Base-by-base conservation (phyloP, 345 rosid genomes). In the Luvunga scandens region DNA sequence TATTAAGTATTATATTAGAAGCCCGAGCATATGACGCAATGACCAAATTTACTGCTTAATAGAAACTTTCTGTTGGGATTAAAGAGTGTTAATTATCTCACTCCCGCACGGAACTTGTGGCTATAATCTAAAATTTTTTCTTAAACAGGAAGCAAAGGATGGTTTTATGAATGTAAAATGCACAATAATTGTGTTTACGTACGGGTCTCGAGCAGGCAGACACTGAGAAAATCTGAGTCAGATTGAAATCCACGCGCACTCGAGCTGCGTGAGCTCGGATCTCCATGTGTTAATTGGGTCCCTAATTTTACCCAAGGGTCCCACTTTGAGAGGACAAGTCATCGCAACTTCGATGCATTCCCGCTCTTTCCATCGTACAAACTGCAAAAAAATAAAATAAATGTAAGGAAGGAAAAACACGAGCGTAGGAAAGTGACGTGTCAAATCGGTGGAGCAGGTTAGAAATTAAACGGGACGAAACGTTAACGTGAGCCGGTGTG, bases 271-370 rank as follows among this genome's bases (percentile, higher is more conserved):
- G 80, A 19, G 65, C 72, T 10, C 66, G 21, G 6, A 13, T 55
- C 34, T 45, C 45, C 0, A 72, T 24, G 56, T 18, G 0, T 0
- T 12, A 1, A 2, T 36, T 65, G 50, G 50, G 50, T 45, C 50
- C 50, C 50, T 12, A 45, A 12, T 36, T 12, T 45, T 1, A 0
- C 18, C 50, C 16, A 0, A 22, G 83, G 83, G 81, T 22, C 72
- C 82, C n/a, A 79, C 81, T 0, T 28, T 38, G 82, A 80, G 65
- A 70, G 38, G 82, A 84, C 84, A 59, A 75, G 69, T 71, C 86
- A 42, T 76, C 38, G 28, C 30, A 75, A 67, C 66, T 30, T 48
- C 45, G 59, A 67, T 61, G 62, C 62, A 69, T 50, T 59, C 78
- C 71, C 79, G 69, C 77, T 69, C 73, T 71, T 78, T 71, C 70